A percentile compares a stretch with the other conserved stretches of the same genome.
Conservation (phyloP, 805 yeast genomes). For the Kuraishia floccosa region DNA sequence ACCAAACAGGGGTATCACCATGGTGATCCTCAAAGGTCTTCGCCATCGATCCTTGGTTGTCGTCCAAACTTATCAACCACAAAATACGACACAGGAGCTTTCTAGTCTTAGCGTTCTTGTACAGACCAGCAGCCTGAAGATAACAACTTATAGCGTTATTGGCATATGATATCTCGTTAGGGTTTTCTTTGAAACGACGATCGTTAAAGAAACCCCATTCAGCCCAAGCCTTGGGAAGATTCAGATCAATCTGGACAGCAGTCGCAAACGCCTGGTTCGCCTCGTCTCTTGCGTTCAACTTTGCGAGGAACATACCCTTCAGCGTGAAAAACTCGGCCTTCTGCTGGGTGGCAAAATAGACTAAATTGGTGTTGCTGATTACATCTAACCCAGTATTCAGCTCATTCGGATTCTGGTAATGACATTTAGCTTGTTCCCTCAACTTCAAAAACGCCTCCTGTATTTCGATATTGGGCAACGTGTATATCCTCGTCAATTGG, state of each 20-base stretch:
- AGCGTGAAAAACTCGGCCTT: slow-evolving; percentile 96
- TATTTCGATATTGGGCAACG: slow-evolving; percentile 93
- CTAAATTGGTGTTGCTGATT: slow-evolving; percentile 90
- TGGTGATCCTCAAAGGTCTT: slow-evolving; percentile 85
- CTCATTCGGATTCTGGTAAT: slow-evolving; percentile 85
- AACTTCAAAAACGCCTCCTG: slow-evolving; percentile 95
- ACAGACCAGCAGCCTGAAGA: slow-evolving; percentile 93
- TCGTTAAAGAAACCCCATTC: slow-evolving; percentile 99
- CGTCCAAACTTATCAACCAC: slow-evolving; percentile 91
- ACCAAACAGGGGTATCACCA: slow-evolving; percentile 98
- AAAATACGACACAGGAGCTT: slow-evolving; percentile 78
- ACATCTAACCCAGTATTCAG: slow-evolving; percentile 93
- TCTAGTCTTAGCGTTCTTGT: slow-evolving; percentile 86
- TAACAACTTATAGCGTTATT: slow-evolving; percentile 93
- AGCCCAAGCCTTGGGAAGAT: slow-evolving; percentile 97
- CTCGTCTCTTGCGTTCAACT: slow-evolving; percentile 80
- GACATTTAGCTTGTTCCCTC: slow-evolving; percentile 96
- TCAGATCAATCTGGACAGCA: slow-evolving; percentile 91
- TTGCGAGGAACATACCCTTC: slow-evolving; percentile 96
- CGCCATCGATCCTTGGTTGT: slow-evolving; percentile 66
- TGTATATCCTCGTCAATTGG: slow-evolving; percentile 87
- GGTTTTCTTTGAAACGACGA: slow-evolving; percentile 72
- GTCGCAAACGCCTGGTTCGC: slow-evolving; percentile 98
- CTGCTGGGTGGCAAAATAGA: slow-evolving; percentile 93
- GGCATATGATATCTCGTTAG: slow-evolving; percentile 72